These are phyloP conservation scores for Reticulascus tulasneorum DNA, from an alignment of 2,329 filamentous ascomycete genomes.

Conservation along the genomic window DNA sequence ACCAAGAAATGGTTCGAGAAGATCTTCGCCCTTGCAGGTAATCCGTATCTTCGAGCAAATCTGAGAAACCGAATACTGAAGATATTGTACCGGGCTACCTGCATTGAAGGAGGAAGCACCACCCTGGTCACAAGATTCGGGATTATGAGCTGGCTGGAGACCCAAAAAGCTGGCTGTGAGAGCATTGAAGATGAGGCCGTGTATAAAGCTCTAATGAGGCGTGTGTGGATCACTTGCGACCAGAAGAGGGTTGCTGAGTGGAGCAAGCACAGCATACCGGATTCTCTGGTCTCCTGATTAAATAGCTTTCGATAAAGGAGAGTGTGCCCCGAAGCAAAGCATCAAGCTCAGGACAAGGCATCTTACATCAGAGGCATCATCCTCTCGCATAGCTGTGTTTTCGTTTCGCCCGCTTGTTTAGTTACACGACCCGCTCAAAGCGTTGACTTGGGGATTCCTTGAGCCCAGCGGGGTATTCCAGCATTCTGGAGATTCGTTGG, in stretches of 20 bases:
- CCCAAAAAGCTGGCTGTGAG: constrained; percentile 45
- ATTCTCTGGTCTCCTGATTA: constrained; percentile 1
- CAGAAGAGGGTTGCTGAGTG: constrained; percentile 61
- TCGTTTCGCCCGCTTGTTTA: too few relatives aligned
- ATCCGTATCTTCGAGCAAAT: constrained; percentile 57
- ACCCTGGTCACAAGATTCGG: constrained; percentile 78
- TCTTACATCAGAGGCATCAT: too few relatives aligned
- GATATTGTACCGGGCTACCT: constrained; percentile 64
- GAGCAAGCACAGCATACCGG: constrained; percentile 49
- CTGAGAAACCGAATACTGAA: constrained; percentile 56
- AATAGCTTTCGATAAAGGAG: background rate
- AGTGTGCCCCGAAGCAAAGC: too few relatives aligned
- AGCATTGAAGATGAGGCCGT: constrained; percentile 41
- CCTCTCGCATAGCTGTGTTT: too few relatives aligned
- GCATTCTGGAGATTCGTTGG: too few relatives aligned
- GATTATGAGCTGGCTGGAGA: constrained; percentile 69
- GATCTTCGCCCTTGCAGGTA: constrained; percentile 64
- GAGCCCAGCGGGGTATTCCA: too few relatives aligned
- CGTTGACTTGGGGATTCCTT: too few relatives aligned
- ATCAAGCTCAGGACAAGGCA: too few relatives aligned
- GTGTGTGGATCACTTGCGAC: constrained; percentile 64
- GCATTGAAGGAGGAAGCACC: constrained; percentile 68
- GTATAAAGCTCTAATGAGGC: constrained; percentile 50
- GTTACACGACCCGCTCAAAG: too few relatives aligned
- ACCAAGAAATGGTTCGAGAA: constrained; percentile 69